Conservation (phyloP, 345 rosid species). For the Pistacia integerrima region DNA sequence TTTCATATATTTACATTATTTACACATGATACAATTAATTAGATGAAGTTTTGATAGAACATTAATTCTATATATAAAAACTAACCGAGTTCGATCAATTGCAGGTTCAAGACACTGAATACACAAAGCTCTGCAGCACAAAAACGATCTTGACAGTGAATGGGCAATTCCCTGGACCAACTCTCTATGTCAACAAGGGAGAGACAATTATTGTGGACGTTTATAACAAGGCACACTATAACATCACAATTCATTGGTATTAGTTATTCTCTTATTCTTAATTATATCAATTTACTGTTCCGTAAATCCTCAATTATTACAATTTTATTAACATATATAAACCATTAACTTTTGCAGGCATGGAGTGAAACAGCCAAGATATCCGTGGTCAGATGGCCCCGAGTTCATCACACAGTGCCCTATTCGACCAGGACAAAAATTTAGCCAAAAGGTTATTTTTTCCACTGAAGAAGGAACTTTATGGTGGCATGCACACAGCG, state of each 20-base stretch:
- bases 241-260: too few species aligned
- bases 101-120: slow-evolving; percentile 8
- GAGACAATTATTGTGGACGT: too few species aligned
- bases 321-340: too few species aligned
- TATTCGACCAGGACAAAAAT: slow-evolving; percentile 25
- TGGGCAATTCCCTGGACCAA: slow-evolving; percentile 14
- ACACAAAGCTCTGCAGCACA: slow-evolving; percentile 22
- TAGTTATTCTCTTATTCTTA: too few species aligned
- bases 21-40: too few species aligned
- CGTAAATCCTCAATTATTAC: too few species aligned
- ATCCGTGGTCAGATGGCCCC: slow-evolving; percentile 52
- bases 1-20: too few species aligned
- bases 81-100: background rate
- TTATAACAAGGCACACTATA: too few species aligned
- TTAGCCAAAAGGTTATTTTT: slow-evolving; percentile 29
- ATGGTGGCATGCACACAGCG: slow-evolving; percentile 45
- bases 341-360: slow-evolving; percentile 27
- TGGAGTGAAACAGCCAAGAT: slow-evolving; percentile 43
- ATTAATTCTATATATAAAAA: too few species aligned
- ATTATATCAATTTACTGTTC: too few species aligned
- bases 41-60: too few species aligned
- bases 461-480: slow-evolving; percentile 35
- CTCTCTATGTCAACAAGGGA: too few species aligned
- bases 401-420: slow-evolving; percentile 51
- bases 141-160: slow-evolving; percentile 27